Evolutionary conservation across 768 basidiomycete genomes (phyloP), one percentile per base, ranked within the genome.

Genomic region (Phanerochaete carnosa): DNA sequence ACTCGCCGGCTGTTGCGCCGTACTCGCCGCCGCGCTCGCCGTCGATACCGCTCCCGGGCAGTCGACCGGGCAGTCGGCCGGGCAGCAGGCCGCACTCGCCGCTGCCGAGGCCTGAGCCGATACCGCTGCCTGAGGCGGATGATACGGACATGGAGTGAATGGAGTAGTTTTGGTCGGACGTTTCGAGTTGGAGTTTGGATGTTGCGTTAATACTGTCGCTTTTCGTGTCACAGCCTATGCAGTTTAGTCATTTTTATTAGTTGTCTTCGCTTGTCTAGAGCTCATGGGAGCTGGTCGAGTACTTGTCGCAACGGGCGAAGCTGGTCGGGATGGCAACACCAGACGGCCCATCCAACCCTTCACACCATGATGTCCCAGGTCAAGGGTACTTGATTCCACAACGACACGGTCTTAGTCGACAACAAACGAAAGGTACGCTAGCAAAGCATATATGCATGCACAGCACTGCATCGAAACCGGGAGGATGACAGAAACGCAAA

Each of bases 21-120:
- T 19, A 43, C 39, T 43, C 39, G 39, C 54, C 54, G 35, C 54
- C 54, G 16, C 33, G 35, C 32, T 55, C 54, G 35, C 54, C 54
- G 54, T 25, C 35, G n/a, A 35, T 55, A n/a, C 59, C 59, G 37
- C 35, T 43, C 32, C 58, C 58, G 25, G 32, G 32, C 22, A 50
- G 47, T 23, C 46, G 57, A n/a, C 57, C 56, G 2, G 57, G 57
- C 22, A 50, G 47, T 32, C 13, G 57, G 22, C 47, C 57, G 1
- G 57, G 57, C 30, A 58, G 57, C 35, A 19, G 57, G 6, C 46
- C 57, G 46, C 46, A 46, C 30, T 49, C 45, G 57, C 57, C 57
- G 46, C 57, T 58, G 30, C 47, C 46, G 23, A 13, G 45, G 1
- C 46, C 57, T 4, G 46, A 58, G 57, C 45, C 46, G 7, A 37